Evolutionary conservation across 371 early-diverging fungal species (phyloP).

Genomic region (Mortierella polycephala): DNA sequence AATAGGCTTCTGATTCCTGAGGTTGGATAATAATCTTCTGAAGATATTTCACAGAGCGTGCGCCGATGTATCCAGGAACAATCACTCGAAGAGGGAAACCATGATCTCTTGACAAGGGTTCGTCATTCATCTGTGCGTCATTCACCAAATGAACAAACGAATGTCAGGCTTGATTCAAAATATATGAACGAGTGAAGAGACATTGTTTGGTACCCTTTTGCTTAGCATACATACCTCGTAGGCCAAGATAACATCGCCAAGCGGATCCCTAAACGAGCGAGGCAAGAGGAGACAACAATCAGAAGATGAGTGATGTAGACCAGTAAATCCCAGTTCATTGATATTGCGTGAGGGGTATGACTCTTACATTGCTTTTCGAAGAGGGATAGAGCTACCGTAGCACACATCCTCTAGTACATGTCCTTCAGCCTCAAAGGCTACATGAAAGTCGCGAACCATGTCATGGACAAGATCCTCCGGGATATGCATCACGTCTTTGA

Average conservation of each 20-base stretch:
- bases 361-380: conserved; percentile 77
- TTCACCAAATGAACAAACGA: background rate
- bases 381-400: conserved; percentile 87
- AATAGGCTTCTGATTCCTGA: conserved; percentile 25
- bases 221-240: conserved; percentile 59
- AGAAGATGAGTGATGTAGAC: background rate
- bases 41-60: conserved; percentile 87
- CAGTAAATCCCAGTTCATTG: too few relatives aligned
- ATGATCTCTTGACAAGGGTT: conserved; percentile 78
- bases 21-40: conserved; percentile 61
- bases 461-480: conserved; percentile 51
- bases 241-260: conserved; percentile 85
- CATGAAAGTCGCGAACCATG: conserved; percentile 65
- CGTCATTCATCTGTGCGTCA: conserved; percentile 80
- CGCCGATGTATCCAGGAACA: conserved; percentile 91
- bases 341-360: too few relatives aligned
- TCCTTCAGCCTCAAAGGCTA: conserved; percentile 79
- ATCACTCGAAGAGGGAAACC: conserved; percentile 88
- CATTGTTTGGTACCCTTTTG: background rate
- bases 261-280: conserved; percentile 62
- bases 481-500: conserved; percentile 63
- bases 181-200: background rate
- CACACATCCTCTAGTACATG: conserved; percentile 75
- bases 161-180: background rate
- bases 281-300: background rate